A percentile compares a stretch with the other conserved stretches of the same genome.
phyloP scores from a whole-genome alignment of 108 stramenopile species.

The Cyclostephanos invisitatus region DNA sequence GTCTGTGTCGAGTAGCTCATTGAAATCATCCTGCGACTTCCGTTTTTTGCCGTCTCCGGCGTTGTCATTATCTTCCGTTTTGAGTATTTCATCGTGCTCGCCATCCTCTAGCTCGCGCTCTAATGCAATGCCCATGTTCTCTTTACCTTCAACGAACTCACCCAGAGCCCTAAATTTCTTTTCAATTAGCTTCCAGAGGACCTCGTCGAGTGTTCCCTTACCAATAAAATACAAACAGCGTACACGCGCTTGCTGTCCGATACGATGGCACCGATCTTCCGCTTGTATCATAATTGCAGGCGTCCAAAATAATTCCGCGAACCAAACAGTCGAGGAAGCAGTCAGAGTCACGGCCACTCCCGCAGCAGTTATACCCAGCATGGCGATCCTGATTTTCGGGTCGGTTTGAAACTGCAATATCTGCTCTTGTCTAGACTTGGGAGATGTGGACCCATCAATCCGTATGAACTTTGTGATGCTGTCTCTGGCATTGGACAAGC shows the following conservation, averaged over 20 bases:
- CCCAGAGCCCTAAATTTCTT: conserved; percentile 84
- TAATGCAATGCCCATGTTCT: conserved; percentile 82
- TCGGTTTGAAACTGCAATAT: conserved; percentile 90
- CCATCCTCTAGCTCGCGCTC: conserved; percentile 39
- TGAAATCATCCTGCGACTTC: conserved; percentile 35
- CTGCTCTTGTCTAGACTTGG: conserved; percentile 90
- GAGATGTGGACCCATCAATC: conserved; percentile 91
- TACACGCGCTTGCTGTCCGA: conserved; percentile 92
- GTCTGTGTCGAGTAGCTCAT: conserved; percentile 46
- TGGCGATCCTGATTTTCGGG: conserved; percentile 79
- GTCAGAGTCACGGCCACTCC: conserved; percentile 98
- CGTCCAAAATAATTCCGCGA: conserved; percentile 98
- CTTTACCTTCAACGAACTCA: conserved; percentile 87
- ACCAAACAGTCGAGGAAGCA: conserved; percentile 95
- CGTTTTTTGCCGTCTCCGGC: conserved; percentile 36
- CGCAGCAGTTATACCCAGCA: conserved; percentile 96
- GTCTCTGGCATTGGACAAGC: conserved; percentile 39
- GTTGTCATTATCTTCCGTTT: conserved; percentile 28
- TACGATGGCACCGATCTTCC: conserved; percentile 95
- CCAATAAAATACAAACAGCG: conserved; percentile 93
- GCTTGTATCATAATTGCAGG: conserved; percentile 98
- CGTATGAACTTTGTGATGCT: conserved; percentile 75
- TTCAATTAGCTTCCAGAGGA: conserved; percentile 93
- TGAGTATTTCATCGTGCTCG: conserved; percentile 54
- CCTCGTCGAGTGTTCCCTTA: conserved; percentile 77